A percentile compares a stretch with the other conserved stretches of the same genome.
These are phyloP conservation scores for Ambispora gerdemannii DNA, from an alignment of 192 early-diverging fungal species.

Conservation along the genomic window DNA sequence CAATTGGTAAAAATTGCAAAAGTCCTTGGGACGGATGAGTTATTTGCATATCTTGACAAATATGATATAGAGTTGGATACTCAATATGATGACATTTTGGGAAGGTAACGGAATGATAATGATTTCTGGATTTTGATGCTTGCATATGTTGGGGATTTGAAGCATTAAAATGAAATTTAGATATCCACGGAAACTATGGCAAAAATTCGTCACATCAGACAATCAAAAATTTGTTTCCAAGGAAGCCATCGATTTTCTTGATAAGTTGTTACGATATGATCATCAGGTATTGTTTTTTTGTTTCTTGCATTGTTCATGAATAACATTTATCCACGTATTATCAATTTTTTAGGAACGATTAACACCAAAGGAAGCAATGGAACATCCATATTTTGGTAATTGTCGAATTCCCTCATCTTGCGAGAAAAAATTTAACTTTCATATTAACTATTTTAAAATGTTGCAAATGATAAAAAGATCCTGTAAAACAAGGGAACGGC, in stretches of 20 bases:
- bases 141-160: too few species aligned
- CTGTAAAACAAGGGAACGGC: slow-evolving; percentile 14
- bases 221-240: slow-evolving; percentile 83
- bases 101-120: slow-evolving; percentile 63
- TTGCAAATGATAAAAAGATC: background rate
- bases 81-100: slow-evolving; percentile 92
- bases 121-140: too few species aligned
- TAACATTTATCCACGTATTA: background rate
- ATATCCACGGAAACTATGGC: slow-evolving; percentile 88
- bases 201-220: slow-evolving; percentile 78
- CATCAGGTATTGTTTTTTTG: slow-evolving; percentile 78
- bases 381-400: slow-evolving; percentile 80
- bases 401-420: background rate
- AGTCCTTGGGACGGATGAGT: slow-evolving; percentile 94
- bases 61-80: slow-evolving; percentile 90
- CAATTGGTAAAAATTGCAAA: slow-evolving; percentile 99
- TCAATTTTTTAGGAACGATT: slow-evolving; percentile 54
- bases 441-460: background rate
- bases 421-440: background rate
- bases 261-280: slow-evolving; percentile 88
- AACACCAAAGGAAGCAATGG: slow-evolving; percentile 86
- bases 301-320: background rate
- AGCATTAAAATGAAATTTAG: too few species aligned
- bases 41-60: slow-evolving; percentile 90
- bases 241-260: slow-evolving; percentile 90